Evolutionary conservation across 192 early-diverging fungal genomes (phyloP), one percentile per base, ranked within the genome.

Genomic region (Umbelopsis sp.): DNA sequence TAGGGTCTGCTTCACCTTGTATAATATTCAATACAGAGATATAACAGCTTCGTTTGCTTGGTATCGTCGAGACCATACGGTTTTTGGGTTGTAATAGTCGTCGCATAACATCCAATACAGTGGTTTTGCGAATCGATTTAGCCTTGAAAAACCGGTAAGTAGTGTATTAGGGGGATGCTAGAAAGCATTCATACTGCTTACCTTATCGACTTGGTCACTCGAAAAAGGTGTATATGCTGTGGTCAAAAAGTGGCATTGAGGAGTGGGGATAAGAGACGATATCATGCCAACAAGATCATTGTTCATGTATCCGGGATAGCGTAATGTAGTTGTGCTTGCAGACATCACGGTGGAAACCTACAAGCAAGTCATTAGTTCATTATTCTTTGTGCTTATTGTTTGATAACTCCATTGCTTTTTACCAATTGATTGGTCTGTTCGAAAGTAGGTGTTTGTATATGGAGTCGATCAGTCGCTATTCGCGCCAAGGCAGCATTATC

Each of bases 261-360:
- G 97, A n/a, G 96, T 97, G 0, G 97, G 97, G 65, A 99, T 98
- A 64, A 99, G 85, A 16, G 96, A 95, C 2, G 97, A 92, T 22
- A 98, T 86, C 75, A 99, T 90, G 66, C 95, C 91, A 8, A 97
- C 95, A 50, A 99, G 85, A 75, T 99, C 96, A 78, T 99, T 99
- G 85, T 99, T 97, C 97, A 99, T 99, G 78, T 98, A 99, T 67
- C 96, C 95, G 35, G 97, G 97, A 82, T 99, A 99, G 67, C 97
- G 91, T 49, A 99, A 82, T 16, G 96, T 98, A 5, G 92, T 96
- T 21, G 97, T 99, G 77, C 92, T 94, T 16, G 97, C 95, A 35
- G 91, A 92, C 89, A 99, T 97, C 33, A 99, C 97, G 6, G 97
- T 99, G 12, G 97, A 96, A n/a, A 97, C 89, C 91, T 91, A 16